A percentile compares a stretch with the other conserved stretches of the same genome.
Conservation (phyloP, 2,329 filamentous ascomycete genomes). For the Xylariaceae sp. region DNA sequence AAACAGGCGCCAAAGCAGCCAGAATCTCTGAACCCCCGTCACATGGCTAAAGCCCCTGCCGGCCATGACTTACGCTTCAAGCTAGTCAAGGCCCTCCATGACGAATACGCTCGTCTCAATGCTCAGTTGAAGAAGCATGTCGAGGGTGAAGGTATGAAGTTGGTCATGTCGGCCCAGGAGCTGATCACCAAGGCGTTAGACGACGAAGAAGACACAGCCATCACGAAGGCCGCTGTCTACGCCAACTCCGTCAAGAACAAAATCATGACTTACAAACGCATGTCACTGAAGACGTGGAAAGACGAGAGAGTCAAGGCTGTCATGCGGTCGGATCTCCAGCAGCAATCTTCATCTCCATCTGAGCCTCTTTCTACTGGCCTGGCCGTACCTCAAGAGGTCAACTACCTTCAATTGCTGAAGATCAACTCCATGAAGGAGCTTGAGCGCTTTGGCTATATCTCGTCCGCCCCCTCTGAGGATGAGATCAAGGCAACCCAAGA, state of each 20-base stretch:
- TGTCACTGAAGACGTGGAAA: slow-evolving; percentile 69
- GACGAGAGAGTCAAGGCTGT: slow-evolving; percentile 44
- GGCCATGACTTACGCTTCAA: slow-evolving; percentile 51
- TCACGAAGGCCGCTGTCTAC: slow-evolving; percentile 67
- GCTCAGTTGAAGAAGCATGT: slow-evolving; percentile 50
- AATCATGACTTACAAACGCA: slow-evolving; percentile 71
- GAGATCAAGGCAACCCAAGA: slow-evolving; percentile 63
- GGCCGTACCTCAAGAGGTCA: slow-evolving; percentile 61
- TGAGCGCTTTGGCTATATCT: slow-evolving; percentile 71
- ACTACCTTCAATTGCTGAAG: slow-evolving; percentile 57
- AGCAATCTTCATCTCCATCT: slow-evolving; percentile 34
- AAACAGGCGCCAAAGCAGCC: slow-evolving; percentile 26
- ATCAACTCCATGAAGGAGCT: slow-evolving; percentile 61
- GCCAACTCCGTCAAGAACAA: slow-evolving; percentile 78
- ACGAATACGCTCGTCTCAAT: slow-evolving; percentile 65
- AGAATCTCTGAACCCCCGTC: slow-evolving; percentile 64
- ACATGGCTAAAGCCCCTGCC: slow-evolving; percentile 55
- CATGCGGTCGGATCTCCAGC: slow-evolving; percentile 28
- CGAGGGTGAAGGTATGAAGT: slow-evolving; percentile 43
- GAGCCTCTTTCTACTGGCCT: slow-evolving; percentile 67
- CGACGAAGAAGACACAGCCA: slow-evolving; percentile 73
- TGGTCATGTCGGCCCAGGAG: slow-evolving; percentile 60
- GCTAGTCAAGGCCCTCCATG: slow-evolving; percentile 60
- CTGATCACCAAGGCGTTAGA: slow-evolving; percentile 67
- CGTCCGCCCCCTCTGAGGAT: slow-evolving; percentile 56